Percentiles rank a stretch among this genome's conserved stretches.
Evolutionary conservation across 441 rosid species (phyloP).

Genomic region (Aquilaria agallochum): DNA sequence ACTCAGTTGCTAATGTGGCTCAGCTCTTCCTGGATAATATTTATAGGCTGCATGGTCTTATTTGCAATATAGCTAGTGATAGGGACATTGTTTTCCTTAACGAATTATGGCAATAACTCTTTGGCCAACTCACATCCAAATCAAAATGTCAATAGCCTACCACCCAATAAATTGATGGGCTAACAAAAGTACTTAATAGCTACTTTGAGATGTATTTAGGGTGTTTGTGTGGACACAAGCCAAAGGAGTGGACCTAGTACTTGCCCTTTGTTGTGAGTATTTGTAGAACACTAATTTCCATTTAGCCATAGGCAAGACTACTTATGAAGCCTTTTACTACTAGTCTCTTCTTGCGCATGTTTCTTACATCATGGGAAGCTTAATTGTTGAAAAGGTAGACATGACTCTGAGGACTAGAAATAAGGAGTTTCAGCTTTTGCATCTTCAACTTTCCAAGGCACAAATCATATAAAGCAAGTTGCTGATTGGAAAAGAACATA

Average conservation of each 20-base stretch:
- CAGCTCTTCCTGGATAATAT: too few relatives aligned
- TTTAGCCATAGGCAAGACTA: not conserved
- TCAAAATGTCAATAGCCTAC: not conserved
- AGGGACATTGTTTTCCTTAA: not conserved
- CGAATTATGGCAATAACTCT: not conserved
- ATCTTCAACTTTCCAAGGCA: not conserved
- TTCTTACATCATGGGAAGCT: not conserved
- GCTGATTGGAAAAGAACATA: not conserved
- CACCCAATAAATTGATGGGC: not conserved
- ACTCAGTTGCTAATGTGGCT: too few relatives aligned
- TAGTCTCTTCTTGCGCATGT: not conserved
- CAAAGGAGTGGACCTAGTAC: not conserved
- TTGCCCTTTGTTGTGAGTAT: not conserved
- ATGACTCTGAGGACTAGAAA: too few relatives aligned
- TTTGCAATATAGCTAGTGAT: not conserved
- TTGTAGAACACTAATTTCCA: not conserved
- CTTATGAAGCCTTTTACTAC: not conserved
- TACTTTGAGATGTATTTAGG: not conserved
- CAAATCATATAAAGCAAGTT: not conserved
- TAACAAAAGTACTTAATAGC: not conserved
- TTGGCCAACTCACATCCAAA: not conserved
- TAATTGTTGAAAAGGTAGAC: too few relatives aligned
- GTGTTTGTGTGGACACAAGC: not conserved
- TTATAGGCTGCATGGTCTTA: not conserved
- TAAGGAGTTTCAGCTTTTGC: not conserved